These are phyloP conservation scores for Calonectria hawksworthii DNA, from an alignment of 2,329 filamentous ascomycete genomes.

Conservation along the genomic window DNA sequence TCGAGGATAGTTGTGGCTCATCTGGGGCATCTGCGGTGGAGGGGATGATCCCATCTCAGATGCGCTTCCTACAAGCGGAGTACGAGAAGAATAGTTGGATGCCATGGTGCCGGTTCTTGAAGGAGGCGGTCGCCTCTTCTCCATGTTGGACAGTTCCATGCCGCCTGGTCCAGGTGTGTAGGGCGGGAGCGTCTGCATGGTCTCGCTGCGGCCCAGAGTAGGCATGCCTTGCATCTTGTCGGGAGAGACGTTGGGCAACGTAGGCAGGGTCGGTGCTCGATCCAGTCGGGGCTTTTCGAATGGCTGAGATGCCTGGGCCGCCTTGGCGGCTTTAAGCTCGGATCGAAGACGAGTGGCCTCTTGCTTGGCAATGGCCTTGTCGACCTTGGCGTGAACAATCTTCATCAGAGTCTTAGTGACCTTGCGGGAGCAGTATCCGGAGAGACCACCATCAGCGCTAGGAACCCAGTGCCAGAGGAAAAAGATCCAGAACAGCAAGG, in stretches of 20 bases:
- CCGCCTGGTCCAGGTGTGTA: slow-evolving; percentile 72
- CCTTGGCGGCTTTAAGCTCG: slow-evolving; percentile 63
- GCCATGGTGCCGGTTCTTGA: slow-evolving; percentile 66
- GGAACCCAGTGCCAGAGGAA: slow-evolving; percentile 97
- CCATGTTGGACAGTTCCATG: slow-evolving; percentile 66
- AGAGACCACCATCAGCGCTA: slow-evolving; percentile 81
- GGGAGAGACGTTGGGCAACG: slow-evolving; percentile 59
- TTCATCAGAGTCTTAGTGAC: slow-evolving; percentile 87
- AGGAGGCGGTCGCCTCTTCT: slow-evolving; percentile 64
- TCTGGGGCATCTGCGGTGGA: slow-evolving; percentile 51
- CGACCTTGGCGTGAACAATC: slow-evolving; percentile 89
- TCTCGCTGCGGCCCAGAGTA: slow-evolving; percentile 71
- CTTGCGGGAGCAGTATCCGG: slow-evolving; percentile 91
- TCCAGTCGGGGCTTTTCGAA: slow-evolving; percentile 64
- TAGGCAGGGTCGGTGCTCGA: slow-evolving; percentile 78
- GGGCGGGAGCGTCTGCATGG: slow-evolving; percentile 71
- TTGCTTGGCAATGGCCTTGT: slow-evolving; percentile 88
- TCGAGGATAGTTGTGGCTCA: slow-evolving; percentile 45
- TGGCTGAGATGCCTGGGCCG: slow-evolving; percentile 43
- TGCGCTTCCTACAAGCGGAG: slow-evolving; percentile 72
- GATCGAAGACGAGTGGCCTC: slow-evolving; percentile 70
- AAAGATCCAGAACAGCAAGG: slow-evolving; percentile 83
- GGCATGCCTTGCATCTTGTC: slow-evolving; percentile 71
- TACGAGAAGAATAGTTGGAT: slow-evolving; percentile 75
- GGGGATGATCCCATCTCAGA: slow-evolving; percentile 71